These are phyloP conservation scores for Umbelopsis sp. DNA, from an alignment of 371 early-diverging fungal species.

Conservation along the genomic window DNA sequence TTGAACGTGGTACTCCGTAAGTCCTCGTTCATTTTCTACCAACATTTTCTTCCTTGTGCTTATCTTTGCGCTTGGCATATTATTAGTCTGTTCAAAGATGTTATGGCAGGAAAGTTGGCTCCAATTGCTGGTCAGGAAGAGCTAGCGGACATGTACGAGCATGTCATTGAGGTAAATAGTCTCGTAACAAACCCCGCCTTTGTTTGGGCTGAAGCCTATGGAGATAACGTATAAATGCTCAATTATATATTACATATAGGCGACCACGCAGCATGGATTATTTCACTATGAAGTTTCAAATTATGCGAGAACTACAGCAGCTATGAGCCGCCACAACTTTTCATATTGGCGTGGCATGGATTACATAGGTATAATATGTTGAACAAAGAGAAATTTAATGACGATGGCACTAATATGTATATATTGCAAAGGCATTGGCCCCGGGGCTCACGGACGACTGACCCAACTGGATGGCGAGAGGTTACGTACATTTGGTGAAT, in stretches of 20 bases:
- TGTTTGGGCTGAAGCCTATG: too few relatives aligned
- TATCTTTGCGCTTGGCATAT: background rate
- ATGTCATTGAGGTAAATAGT: conserved; percentile 48
- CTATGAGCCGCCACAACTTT: conserved; percentile 76
- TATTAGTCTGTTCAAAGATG: conserved; percentile 61
- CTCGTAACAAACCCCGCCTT: too few relatives aligned
- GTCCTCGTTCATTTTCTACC: background rate
- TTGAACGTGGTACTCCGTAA: conserved; percentile 83
- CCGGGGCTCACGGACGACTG: conserved; percentile 85
- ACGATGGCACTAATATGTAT: background rate
- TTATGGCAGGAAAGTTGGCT: conserved; percentile 36
- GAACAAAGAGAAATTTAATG: background rate
- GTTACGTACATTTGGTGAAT: conserved; percentile 62
- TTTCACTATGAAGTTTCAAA: conserved; percentile 88
- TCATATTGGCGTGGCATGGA: conserved; percentile 86
- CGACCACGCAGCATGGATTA: conserved; percentile 56
- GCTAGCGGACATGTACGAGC: conserved; percentile 78
- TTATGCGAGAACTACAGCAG: conserved; percentile 51
- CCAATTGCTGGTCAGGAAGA: conserved; percentile 56
- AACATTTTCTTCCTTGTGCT: too few relatives aligned
- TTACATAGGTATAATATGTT: conserved; percentile 64
- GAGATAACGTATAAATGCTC: background rate
- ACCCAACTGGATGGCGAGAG: conserved; percentile 39
- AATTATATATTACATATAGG: conserved; percentile 19
- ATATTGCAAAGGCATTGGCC: conserved; percentile 65